phyloP scores from a whole-genome alignment of 1,139 yeast genomes.

The Magnusiomyces clavatus region DNA sequence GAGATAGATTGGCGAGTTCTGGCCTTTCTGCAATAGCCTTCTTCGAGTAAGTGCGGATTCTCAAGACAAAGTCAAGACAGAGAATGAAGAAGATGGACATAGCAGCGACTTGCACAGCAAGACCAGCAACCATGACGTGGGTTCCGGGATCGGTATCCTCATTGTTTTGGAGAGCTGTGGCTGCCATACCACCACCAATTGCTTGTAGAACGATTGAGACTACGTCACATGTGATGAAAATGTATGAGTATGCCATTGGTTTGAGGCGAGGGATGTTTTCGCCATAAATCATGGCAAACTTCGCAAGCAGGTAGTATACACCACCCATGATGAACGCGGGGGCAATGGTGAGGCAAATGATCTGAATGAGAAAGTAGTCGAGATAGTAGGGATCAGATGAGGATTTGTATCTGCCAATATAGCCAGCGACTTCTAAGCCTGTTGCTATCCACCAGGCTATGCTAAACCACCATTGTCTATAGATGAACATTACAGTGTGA shows the following conservation, averaged over 20 bases:
- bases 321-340: conserved; percentile 93
- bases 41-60: conserved; percentile 34
- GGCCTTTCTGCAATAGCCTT: not conserved
- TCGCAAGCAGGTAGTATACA: conserved; percentile 68
- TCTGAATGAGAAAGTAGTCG: conserved; percentile 53
- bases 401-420: conserved; percentile 51
- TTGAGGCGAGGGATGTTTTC: conserved; percentile 49
- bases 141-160: conserved; percentile 47
- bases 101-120: conserved; percentile 67
- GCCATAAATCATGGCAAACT: conserved; percentile 64
- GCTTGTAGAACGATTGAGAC: conserved; percentile 70
- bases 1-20: not conserved
- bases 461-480: conserved; percentile 68
- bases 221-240: conserved; percentile 61
- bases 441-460: conserved; percentile 53
- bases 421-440: conserved; percentile 63
- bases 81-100: conserved; percentile 57
- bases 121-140: conserved; percentile 74
- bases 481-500: conserved; percentile 38
- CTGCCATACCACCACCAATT: conserved; percentile 74
- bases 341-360: conserved; percentile 64
- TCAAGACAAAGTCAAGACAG: conserved; percentile 47
- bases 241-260: conserved; percentile 70
- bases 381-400: conserved; percentile 34
- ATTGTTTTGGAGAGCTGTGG: conserved; percentile 41